Conservation (phyloP, 805 yeast genomes). For the Cyberlindnera maritima region DNA sequence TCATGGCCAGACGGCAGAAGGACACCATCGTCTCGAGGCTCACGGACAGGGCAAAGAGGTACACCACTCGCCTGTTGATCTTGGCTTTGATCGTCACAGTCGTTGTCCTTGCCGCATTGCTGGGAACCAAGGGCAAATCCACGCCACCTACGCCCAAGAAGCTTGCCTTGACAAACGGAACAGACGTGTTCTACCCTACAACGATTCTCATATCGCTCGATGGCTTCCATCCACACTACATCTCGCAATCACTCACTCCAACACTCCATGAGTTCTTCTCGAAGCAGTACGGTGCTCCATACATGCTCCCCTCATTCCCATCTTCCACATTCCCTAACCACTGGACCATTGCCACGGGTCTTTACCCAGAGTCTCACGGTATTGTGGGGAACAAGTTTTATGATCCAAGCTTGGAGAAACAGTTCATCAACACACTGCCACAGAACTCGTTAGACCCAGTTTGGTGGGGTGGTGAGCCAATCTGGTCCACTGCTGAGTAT, state of each 20-base stretch:
- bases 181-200: slow-evolving; percentile 49
- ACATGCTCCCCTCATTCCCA: slow-evolving; percentile 85
- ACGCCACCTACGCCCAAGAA: background rate
- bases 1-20: slow-evolving; percentile 20
- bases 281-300: slow-evolving; percentile 65
- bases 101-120: slow-evolving; percentile 17
- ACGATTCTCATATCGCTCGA: slow-evolving; percentile 79
- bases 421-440: slow-evolving; percentile 64
- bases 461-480: slow-evolving; percentile 91
- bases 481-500: slow-evolving; percentile 73
- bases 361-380: slow-evolving; percentile 81
- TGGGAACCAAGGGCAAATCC: slow-evolving; percentile 13
- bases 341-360: slow-evolving; percentile 87
- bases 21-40: slow-evolving; percentile 4
- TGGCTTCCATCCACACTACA: slow-evolving; percentile 90
- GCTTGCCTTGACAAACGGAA: slow-evolving; percentile 21
- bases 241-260: slow-evolving; percentile 67
- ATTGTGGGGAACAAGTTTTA: slow-evolving; percentile 80
- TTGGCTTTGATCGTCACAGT: slow-evolving; percentile 14
- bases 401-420: slow-evolving; percentile 53
- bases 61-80: slow-evolving; percentile 7
- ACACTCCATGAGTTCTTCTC: slow-evolving; percentile 55
- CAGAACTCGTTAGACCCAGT: slow-evolving; percentile 46
- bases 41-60: slow-evolving; percentile 4
- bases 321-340: slow-evolving; percentile 89